Base-by-base conservation (phyloP, 345 rosid genomes). In the Murraya paniculata region DNA sequence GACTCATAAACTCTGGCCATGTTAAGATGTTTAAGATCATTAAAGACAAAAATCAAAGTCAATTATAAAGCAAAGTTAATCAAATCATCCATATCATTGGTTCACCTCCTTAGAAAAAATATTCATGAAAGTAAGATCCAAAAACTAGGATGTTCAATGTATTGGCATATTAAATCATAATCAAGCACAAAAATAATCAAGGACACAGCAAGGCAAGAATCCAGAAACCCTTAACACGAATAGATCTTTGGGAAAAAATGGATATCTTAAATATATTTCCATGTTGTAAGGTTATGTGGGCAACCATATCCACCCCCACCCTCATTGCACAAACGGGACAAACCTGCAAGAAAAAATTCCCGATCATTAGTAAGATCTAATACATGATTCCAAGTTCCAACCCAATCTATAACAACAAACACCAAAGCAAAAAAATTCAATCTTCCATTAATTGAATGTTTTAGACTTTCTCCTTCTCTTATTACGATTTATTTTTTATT, bases 211-310 rank as follows among this genome's bases (percentile, higher is more conserved):
- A 61, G 73, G 24, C 75, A 35, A 66, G 30, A 30, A 13, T 39
- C 55, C 35, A 48, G 16, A 58, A 62, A 3, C 13, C 3, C 64
- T 24, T 30, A 10, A 66, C 31, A 56, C 64, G 67, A 58, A 31
- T 22, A 59, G 71, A 82, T 41, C 55, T 64, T 28, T 38, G 53
- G 56, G 59, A 9, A 73, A 84, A 86, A 90, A 18, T 2, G 95
- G 99, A 95, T 95, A 95, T 92, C 91, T 93, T 95, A 82, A 92
- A 95, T 79, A 92, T 85, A 75, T 91, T 91, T 77, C 97, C 96
- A 79, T 95, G 99, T 65, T 92, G 96, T 75, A 90, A 83, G 28
- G 98, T 95, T 84, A 95, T 95, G 84, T 95, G 99, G 4, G 98
- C 94, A 86, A 95, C 98, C 99, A 95, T 91, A 83, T 95, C 99